Conservation (phyloP, 345 rosid species). For the Bretschneidera sinensis region DNA sequence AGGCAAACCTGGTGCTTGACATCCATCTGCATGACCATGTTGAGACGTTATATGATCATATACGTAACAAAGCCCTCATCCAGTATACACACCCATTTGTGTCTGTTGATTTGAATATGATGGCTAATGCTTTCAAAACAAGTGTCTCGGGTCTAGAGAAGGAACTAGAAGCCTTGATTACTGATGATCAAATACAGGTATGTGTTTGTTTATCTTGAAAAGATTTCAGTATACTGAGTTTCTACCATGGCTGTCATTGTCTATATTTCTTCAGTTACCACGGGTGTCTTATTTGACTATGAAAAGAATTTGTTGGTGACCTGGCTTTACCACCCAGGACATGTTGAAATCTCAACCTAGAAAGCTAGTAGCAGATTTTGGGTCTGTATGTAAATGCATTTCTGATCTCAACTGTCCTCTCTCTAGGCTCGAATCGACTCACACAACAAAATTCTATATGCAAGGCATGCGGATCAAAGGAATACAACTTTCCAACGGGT, state of each 20-base stretch:
- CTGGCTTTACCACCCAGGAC: not conserved
- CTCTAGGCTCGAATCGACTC: constrained; percentile 94
- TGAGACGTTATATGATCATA: constrained; percentile 82
- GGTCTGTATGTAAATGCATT: not conserved
- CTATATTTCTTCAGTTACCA: too few relatives aligned
- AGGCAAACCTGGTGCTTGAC: constrained; percentile 77
- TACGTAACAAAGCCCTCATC: constrained; percentile 89
- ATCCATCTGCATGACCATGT: constrained; percentile 91
- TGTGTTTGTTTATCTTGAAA: not conserved
- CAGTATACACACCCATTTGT: constrained; percentile 98
- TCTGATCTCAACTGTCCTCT: not conserved
- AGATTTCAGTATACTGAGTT: not conserved
- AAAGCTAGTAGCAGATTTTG: not conserved
- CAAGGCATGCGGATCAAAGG: constrained; percentile 97
- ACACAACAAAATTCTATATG: constrained; percentile 92
- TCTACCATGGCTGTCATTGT: too few relatives aligned
- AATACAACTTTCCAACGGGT: constrained; percentile 92
- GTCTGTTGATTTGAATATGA: constrained; percentile 88
- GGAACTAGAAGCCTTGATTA: constrained; percentile 87
- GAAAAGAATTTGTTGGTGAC: not conserved
- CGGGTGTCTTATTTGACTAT: too few relatives aligned
- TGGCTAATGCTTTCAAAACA: constrained; percentile 98
- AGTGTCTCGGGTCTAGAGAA: constrained; percentile 75
- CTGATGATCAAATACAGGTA: constrained; percentile 97
- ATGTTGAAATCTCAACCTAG: not conserved